phyloP scores from a whole-genome alignment of 1,284 basidiomycete genomes.

The Meira miltonrushii region DNA sequence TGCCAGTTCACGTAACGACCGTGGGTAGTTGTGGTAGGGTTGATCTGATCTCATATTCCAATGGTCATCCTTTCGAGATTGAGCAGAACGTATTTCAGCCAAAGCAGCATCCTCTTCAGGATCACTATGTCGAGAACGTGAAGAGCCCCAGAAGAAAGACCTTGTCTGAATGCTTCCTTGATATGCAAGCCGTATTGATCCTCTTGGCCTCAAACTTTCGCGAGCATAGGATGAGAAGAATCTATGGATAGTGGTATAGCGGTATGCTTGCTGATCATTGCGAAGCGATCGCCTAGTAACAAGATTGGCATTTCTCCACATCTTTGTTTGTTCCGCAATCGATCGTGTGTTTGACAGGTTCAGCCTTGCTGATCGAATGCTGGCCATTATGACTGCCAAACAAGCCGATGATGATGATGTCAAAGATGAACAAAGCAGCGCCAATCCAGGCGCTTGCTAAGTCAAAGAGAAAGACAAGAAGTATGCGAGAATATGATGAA shows the following conservation, averaged over 20 bases:
- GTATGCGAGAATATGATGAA: no score
- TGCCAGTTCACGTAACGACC: slow-evolving; percentile 38
- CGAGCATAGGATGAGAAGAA: neutral
- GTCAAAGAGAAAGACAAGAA: no score
- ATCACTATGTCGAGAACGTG: neutral
- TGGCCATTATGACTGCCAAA: no score
- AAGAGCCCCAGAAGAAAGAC: neutral
- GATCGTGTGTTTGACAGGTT: no score
- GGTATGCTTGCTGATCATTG: neutral
- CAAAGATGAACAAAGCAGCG: no score
- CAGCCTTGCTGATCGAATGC: no score
- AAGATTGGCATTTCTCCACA: no score
- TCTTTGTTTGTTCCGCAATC: no score
- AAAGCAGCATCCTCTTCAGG: neutral
- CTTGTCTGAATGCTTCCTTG: neutral
- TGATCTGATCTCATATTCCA: neutral
- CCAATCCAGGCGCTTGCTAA: no score
- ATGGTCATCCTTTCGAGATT: neutral
- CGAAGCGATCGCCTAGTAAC: no score
- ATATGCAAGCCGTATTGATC: neutral
- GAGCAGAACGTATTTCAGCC: neutral
- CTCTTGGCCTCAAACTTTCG: no score
- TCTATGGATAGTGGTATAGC: neutral
- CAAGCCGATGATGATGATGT: no score
- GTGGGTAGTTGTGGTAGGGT: slow-evolving; percentile 36